Evolutionary conservation across 202 grass and related monocot species (phyloP).

Genomic region (Bolboschoenoplectus hybrid): DNA sequence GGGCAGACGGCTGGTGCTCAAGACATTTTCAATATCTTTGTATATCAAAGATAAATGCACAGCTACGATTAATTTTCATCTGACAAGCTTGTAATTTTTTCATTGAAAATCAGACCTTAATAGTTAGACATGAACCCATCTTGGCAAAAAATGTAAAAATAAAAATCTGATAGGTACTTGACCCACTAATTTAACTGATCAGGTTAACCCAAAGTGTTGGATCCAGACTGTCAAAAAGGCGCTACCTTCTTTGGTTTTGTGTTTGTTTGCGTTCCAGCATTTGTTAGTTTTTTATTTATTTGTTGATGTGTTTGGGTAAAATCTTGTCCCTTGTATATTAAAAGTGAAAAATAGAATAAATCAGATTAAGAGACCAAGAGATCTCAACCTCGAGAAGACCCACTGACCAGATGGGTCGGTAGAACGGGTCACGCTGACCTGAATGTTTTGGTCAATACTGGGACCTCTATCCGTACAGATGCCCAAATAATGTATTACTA

Average conservation of each 20-base stretch:
- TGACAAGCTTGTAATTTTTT: conserved; percentile 8
- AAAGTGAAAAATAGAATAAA: neutral
- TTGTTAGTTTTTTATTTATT: neutral
- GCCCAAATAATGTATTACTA: neutral
- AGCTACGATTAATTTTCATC: neutral
- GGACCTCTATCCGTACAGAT: neutral
- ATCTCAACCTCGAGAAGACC: neutral
- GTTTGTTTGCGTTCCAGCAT: neutral
- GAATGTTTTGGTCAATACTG: neutral
- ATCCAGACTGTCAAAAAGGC: neutral
- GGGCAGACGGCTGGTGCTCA: too few relatives aligned
- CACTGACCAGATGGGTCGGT: neutral
- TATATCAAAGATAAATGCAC: too few relatives aligned
- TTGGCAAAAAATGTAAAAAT: neutral
- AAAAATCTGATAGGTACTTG: neutral
- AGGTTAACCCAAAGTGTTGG: neutral
- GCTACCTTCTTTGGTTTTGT: neutral
- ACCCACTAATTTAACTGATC: neutral
- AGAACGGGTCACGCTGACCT: neutral
- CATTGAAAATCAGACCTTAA: conserved; percentile 7
- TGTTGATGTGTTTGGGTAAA: neutral
- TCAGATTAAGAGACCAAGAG: neutral
- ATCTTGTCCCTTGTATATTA: neutral
- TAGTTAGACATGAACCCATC: neutral
- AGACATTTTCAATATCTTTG: too few relatives aligned